Conservation (phyloP, 2,329 filamentous ascomycete genomes). For the Ophiocordyceps australis region DNA sequence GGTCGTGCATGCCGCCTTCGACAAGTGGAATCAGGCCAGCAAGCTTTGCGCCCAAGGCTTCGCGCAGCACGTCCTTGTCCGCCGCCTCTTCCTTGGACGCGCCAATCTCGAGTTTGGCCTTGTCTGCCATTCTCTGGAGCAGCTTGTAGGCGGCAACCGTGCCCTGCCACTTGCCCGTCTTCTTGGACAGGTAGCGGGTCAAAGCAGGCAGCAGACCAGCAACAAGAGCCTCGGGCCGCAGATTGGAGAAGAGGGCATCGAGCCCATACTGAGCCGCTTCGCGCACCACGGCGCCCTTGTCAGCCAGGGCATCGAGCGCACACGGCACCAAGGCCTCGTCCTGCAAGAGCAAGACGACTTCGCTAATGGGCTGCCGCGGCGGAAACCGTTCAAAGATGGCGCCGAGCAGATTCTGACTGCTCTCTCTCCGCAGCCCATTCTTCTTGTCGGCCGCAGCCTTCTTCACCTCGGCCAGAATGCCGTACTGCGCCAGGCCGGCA, state of each 20-base stretch:
- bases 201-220: constrained; percentile 66
- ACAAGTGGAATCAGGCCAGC: constrained; percentile 80
- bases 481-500: constrained; percentile 32
- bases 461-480: constrained; percentile 34
- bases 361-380: constrained; percentile 55
- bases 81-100: constrained; percentile 63
- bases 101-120: constrained; percentile 72
- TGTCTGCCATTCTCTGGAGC: constrained; percentile 85
- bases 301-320: constrained; percentile 70
- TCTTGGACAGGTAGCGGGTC: constrained; percentile 57
- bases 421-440: constrained; percentile 67
- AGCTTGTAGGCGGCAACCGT: constrained; percentile 73
- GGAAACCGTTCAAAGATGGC: constrained; percentile 87
- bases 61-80: constrained; percentile 77
- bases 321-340: constrained; percentile 55
- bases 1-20: constrained; percentile 87
- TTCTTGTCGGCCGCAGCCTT: constrained; percentile 90
- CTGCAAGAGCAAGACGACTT: constrained; percentile 67
- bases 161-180: constrained; percentile 93
- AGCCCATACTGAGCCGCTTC: constrained; percentile 90
- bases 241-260: constrained; percentile 65
- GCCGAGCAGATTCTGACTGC: constrained; percentile 85
- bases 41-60: constrained; percentile 76
- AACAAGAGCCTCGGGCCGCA: constrained; percentile 70
- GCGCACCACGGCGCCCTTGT: constrained; percentile 77